Percentiles rank a stretch among this genome's conserved stretches.
These are phyloP conservation scores for Cytospora chrysosperma DNA, from an alignment of 2,329 filamentous ascomycete species.

Conservation along the genomic window DNA sequence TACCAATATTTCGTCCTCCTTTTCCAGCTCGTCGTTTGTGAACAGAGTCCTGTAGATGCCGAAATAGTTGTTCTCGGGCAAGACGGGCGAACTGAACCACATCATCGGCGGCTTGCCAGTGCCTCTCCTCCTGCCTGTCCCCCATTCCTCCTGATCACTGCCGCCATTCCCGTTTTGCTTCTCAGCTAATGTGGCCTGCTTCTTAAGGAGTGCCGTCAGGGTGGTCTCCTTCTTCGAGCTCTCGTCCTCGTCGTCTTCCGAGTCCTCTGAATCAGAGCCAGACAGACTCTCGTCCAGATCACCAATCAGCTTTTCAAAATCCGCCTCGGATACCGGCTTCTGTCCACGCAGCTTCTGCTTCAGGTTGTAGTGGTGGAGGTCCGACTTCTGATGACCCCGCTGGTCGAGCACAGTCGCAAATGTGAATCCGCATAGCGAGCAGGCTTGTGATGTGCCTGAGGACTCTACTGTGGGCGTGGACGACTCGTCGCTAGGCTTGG, in stretches of 20 bases:
- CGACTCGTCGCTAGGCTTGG: conserved; percentile 28
- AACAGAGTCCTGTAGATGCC: conserved; percentile 86
- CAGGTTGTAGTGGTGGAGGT: conserved; percentile 90
- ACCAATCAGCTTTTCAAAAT: conserved; percentile 84
- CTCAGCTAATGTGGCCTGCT: conserved; percentile 72
- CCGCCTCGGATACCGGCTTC: conserved; percentile 69
- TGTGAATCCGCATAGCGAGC: conserved; percentile 72
- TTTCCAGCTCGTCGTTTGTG: conserved; percentile 66
- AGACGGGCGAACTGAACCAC: conserved; percentile 76
- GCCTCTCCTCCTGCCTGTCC: conserved; percentile 47
- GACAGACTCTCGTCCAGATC: conserved; percentile 90
- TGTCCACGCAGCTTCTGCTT: conserved; percentile 83
- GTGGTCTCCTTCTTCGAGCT: conserved; percentile 62
- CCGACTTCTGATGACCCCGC: conserved; percentile 80
- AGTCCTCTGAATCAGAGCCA: conserved; percentile 74
- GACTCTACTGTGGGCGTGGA: conserved; percentile 27
- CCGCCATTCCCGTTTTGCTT: conserved; percentile 40
- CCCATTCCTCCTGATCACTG: conserved; percentile 46
- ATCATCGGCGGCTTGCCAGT: conserved; percentile 72
- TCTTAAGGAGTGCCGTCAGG: conserved; percentile 75
- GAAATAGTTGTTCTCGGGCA: conserved; percentile 77
- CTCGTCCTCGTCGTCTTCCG: conserved; percentile 62
- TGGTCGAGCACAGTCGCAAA: conserved; percentile 79
- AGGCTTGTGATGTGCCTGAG: conserved; percentile 67
- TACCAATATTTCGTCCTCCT: conserved; percentile 60